phyloP scores from a whole-genome alignment of 2,329 filamentous ascomycete genomes.

The Gliomastix tumulicola region DNA sequence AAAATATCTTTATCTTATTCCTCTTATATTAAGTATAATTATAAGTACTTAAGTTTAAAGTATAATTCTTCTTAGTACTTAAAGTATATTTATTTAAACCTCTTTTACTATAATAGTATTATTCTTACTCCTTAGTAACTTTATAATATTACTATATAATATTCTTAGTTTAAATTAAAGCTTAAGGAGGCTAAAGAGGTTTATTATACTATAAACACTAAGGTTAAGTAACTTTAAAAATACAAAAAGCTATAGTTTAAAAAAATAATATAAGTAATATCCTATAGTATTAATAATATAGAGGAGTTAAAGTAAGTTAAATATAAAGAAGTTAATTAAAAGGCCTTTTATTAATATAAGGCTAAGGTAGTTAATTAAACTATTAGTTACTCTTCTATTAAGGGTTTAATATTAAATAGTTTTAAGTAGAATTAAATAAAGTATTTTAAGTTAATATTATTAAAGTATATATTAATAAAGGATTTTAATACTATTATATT shows the following conservation, averaged over 20 bases:
- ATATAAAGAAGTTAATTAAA: not conserved
- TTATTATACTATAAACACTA: not conserved
- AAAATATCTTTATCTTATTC: not conserved
- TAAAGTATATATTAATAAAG: not conserved
- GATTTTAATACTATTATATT: not conserved
- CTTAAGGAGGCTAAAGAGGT: not conserved
- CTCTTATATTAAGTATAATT: not conserved
- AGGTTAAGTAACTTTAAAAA: not conserved
- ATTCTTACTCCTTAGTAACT: not conserved
- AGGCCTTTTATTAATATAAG: too few relatives aligned
- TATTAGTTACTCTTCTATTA: not conserved
- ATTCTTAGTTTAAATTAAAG: not conserved
- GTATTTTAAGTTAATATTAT: not conserved
- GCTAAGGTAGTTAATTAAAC: not conserved
- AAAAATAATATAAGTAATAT: not conserved
- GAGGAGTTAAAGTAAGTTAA: not conserved
- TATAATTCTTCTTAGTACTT: not conserved
- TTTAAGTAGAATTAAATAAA: constrained; percentile 1
- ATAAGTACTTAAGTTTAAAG: not conserved
- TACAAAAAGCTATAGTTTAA: constrained; percentile 1
- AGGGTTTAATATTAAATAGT: not conserved
- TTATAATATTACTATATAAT: not conserved
- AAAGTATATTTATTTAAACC: not conserved
- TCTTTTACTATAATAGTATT: not conserved
- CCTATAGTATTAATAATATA: not conserved